phyloP scores from a whole-genome alignment of 805 yeast genomes.

The Wickerhamomyces pijperi region DNA sequence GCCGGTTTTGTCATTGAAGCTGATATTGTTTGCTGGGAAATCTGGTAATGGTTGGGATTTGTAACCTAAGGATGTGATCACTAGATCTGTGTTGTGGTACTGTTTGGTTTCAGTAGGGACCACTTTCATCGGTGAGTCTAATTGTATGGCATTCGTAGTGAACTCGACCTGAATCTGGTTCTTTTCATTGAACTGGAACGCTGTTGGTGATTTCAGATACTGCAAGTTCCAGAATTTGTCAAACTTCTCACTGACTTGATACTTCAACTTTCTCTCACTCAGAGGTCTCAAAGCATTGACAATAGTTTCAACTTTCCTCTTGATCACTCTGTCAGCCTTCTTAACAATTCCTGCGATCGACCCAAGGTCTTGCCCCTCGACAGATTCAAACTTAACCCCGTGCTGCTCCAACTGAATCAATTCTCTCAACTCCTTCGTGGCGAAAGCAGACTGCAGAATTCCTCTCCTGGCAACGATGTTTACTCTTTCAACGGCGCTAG shows the following conservation, averaged over 20 bases:
- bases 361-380: conserved; percentile 27
- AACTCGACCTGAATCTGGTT: conserved; percentile 33
- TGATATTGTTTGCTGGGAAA: conserved; percentile 28
- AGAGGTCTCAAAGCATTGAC: conserved; percentile 35
- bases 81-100: conserved; percentile 42
- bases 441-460: conserved; percentile 72
- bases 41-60: conserved; percentile 55
- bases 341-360: conserved; percentile 47
- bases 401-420: conserved; percentile 47
- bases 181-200: conserved; percentile 23
- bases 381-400: conserved; percentile 37
- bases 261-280: conserved; percentile 16
- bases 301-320: conserved; percentile 55
- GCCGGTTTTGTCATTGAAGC: conserved; percentile 32
- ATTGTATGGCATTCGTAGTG: conserved; percentile 31
- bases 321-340: conserved; percentile 36
- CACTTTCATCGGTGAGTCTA: conserved; percentile 20
- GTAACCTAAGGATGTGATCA: conserved; percentile 79
- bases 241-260: conserved; percentile 7
- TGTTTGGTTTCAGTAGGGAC: conserved; percentile 6
- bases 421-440: conserved; percentile 87
- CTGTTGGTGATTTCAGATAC: conserved; percentile 58
- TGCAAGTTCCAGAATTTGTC: conserved; percentile 48
- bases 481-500: conserved; percentile 49
- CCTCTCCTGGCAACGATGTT: conserved; percentile 82